A percentile compares a stretch with the other conserved stretches of the same genome.
Conservation (phyloP, 2,329 filamentous ascomycete species). For the Emmonsia crescens region DNA sequence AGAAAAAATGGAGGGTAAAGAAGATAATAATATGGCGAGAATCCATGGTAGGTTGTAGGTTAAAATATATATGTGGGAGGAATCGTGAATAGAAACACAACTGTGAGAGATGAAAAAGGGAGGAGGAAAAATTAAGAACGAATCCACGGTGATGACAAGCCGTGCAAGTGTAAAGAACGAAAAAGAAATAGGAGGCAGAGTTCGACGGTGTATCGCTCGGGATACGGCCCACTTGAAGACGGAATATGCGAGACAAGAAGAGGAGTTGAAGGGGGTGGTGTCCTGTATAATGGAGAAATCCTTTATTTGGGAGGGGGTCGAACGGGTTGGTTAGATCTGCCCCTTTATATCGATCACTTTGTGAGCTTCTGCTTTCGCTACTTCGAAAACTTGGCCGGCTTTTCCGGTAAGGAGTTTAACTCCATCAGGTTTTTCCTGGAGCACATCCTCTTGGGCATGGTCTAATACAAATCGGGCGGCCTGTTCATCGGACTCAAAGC, state of each 20-base stretch:
- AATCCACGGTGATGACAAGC: not conserved
- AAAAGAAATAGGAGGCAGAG: not conserved
- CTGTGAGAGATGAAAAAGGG: not conserved
- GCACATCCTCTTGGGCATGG: constrained; percentile 60
- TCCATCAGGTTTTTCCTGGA: constrained; percentile 65
- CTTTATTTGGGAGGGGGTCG: not conserved
- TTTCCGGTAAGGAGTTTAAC: constrained; percentile 66
- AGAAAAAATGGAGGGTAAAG: not conserved
- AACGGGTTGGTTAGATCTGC: constrained; percentile 50
- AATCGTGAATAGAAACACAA: not conserved
- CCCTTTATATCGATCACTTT: constrained; percentile 91
- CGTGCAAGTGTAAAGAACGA: not conserved
- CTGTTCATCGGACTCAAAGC: constrained; percentile 85
- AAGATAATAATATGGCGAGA: not conserved
- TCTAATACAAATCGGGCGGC: constrained; percentile 85
- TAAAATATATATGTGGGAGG: not conserved
- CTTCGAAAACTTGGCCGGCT: constrained; percentile 62
- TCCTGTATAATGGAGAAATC: not conserved
- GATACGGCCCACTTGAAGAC: constrained; percentile 2
- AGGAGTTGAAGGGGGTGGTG: not conserved
- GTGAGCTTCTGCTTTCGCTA: constrained; percentile 62
- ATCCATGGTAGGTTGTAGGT: not conserved
- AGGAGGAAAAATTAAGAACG: not conserved
- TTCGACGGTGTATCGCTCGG: not conserved
- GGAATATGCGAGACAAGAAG: not conserved